phyloP scores from a whole-genome alignment of 176 grass and related monocot species.

The Echinochloa phyllopogon region DNA sequence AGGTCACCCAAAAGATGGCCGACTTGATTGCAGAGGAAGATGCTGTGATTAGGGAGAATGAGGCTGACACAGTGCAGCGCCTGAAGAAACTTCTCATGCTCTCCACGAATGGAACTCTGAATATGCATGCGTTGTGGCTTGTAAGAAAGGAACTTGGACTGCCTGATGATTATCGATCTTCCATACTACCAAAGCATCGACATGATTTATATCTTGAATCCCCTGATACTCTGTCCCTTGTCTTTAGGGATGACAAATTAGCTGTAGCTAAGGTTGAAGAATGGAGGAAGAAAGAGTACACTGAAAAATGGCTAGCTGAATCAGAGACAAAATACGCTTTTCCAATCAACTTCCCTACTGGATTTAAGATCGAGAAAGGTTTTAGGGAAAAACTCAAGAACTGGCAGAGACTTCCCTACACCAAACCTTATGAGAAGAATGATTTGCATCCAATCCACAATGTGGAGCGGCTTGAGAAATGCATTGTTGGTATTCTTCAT shows the following conservation, averaged over 20 bases:
- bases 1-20: conserved; percentile 47
- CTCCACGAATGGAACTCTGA: conserved; percentile 40
- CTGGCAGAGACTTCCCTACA: conserved; percentile 70
- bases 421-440: conserved; percentile 63
- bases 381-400: conserved; percentile 63
- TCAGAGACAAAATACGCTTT: conserved; percentile 69
- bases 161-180: conserved; percentile 59
- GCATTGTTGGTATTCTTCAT: conserved; percentile 66
- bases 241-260: conserved; percentile 47
- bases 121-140: conserved; percentile 64
- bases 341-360: conserved; percentile 55
- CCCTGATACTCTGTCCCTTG: conserved; percentile 53
- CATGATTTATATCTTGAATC: conserved; percentile 43
- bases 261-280: conserved; percentile 61
- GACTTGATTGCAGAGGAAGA: conserved; percentile 62
- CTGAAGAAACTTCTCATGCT: conserved; percentile 74
- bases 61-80: conserved; percentile 33
- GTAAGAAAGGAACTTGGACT: conserved; percentile 63
- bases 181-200: conserved; percentile 50
- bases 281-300: conserved; percentile 71
- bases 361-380: conserved; percentile 66
- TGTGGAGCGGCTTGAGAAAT: conserved; percentile 50
- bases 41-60: conserved; percentile 44
- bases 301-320: conserved; percentile 68
- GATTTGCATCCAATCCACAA: conserved; percentile 34